Base-by-base conservation (phyloP, 78 protist species). In the Dictyostelium brefeldianum region DNA sequence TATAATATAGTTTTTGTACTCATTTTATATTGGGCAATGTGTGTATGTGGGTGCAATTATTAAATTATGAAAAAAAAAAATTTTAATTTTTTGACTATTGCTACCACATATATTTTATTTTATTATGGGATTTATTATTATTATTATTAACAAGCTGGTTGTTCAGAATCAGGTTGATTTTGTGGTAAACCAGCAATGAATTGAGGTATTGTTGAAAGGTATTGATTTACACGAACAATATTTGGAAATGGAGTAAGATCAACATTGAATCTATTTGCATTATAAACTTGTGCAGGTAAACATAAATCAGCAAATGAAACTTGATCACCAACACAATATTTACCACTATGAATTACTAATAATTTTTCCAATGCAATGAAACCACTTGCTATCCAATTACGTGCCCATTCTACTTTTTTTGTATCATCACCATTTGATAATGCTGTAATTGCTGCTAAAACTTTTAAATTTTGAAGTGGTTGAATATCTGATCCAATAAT, bases 391-490 rank as follows among this genome's bases (percentile, higher is more conserved):
- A 95, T 95, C 83, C 93, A 80, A 46, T 71, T 65, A 8, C 43
- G 71, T 4, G 92, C 97, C 92, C 95, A 92, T 46, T 67, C 97
- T 15, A 15, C 48, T 53, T 89, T 91, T 8, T 75, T 84, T 10
- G 27, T 50, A 9, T 90, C 85, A 25, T 78, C 83, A 14, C 83
- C 83, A 20, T 65, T 62, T 7, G 46, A n/a, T 48, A 48, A 22
- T 7, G 75, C 90, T 36, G 43, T 36, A 4, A 82, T 51, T 31
- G 17, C 20, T 53, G 81, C 31, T 14, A 95, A 18, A 9, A 95
- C 81, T 20, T 81, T 83, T 18, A 91, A 85, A 74, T 95, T 95
- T 53, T 95, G 97, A 36, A 95, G 92, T 54, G 97, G 97, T 57
- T 95, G 97, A 51, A 79, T 95, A 53, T 91, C 97, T 10, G 78